Conservation (phyloP, 306 rosid genomes). For the Quercus dentata region DNA sequence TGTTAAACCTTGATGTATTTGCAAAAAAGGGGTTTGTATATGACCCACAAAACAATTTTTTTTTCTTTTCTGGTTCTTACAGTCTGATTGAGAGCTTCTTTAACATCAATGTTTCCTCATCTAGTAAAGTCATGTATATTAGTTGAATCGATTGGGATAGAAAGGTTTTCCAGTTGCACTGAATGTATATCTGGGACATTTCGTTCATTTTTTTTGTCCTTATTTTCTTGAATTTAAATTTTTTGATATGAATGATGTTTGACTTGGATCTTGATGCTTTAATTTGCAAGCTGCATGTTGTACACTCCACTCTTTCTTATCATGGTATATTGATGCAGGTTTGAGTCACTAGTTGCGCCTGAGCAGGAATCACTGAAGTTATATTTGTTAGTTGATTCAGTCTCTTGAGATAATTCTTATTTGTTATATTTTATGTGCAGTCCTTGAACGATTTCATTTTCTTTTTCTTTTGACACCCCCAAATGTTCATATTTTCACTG, state of each 20-base stretch:
- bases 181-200: neutral
- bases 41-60: neutral
- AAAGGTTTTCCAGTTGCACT: neutral
- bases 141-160: neutral
- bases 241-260: neutral
- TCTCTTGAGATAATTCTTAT: no score
- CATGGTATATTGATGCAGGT: constrained; percentile 64
- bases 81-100: neutral
- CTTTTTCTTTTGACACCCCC: no score
- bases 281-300: neutral
- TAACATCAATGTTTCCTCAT: neutral
- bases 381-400: no score
- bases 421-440: no score
- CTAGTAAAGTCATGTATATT: neutral
- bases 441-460: no score
- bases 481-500: no score
- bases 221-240: neutral
- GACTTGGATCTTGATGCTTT: neutral
- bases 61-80: neutral
- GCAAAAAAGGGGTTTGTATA: neutral
- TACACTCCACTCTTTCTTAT: constrained; percentile 23
- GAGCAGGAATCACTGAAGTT: no score
- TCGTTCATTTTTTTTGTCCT: neutral
- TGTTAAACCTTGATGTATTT: neutral
- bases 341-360: constrained; percentile 62